Evolutionary conservation across 2,329 filamentous ascomycete species (phyloP), one percentile per base, ranked within the genome.

Genomic region (Neocucurbitaria cava): DNA sequence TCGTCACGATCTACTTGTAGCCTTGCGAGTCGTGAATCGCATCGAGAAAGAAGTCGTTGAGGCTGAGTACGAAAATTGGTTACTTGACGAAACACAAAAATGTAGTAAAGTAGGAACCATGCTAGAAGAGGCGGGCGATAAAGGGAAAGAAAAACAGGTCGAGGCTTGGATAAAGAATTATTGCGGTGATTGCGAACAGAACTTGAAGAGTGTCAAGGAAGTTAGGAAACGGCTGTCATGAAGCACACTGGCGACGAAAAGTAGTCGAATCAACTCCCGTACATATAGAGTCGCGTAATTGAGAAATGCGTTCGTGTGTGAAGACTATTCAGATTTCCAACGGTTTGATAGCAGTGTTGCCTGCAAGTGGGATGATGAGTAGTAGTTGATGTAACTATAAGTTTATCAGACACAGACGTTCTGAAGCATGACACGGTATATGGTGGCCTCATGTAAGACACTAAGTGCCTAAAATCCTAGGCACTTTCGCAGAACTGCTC

Each of bases 41-140:
- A 87, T 98, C 24, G 95, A 98, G 80, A 84, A 85, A 54, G 92
- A 97, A 74, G 88, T 96, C 73, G 77, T 98, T 49, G 85, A 87
- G 68, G 89, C 89, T 0, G 94, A 97, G 75, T 99, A 92, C 89
- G 93, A 96, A 78, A 90, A 91, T 60, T 99, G 94, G 93, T 83
- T 98, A 26, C 77, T 85, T 3, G 89, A 91, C 62, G 95, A 99
- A 78, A 88, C 87, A 60, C 76, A 82, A 30, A 85, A 90, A 44
- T 99, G 95, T 74, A 85, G 86, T 52, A 85, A 89, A 69, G 74
- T 87, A 7, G 81, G 82, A 36, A 72, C 70, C 13, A 75, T 87
- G 63, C 69, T 85, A 10, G 51, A 62, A 18, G 59, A 60, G 36
- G 55, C 52, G 23, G 70, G 69, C 28, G 75, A 83, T 66, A 71